A percentile compares a stretch with the other conserved stretches of the same genome.
These are phyloP conservation scores for Ogataea nakhonphanomensis DNA, from an alignment of 805 yeast species.

Conservation along the genomic window DNA sequence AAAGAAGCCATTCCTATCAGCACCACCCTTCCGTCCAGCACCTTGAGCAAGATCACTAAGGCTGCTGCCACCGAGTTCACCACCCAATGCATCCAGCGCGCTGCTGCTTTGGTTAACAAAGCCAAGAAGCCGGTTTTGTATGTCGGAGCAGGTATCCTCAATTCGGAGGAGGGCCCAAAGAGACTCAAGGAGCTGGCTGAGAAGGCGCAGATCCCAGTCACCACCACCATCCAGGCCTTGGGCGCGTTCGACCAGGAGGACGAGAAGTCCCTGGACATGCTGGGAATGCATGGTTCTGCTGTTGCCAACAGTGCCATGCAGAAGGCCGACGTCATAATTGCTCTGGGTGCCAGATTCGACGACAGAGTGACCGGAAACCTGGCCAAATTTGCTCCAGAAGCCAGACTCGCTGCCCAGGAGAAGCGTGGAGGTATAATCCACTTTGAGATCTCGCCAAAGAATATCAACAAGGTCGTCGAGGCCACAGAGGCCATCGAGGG, in stretches of 20 bases:
- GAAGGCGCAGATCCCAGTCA: slow-evolving; percentile 90
- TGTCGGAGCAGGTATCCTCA: slow-evolving; percentile 88
- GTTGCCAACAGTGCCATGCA: slow-evolving; percentile 95
- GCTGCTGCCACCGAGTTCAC: slow-evolving; percentile 73
- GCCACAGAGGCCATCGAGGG: slow-evolving; percentile 98
- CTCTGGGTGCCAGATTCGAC: slow-evolving; percentile 96
- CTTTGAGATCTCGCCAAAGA: slow-evolving; percentile 94
- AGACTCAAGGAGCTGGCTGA: slow-evolving; percentile 81
- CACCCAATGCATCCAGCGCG: slow-evolving; percentile 64
- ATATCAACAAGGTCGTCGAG: slow-evolving; percentile 94
- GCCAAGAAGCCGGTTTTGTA: slow-evolving; percentile 88
- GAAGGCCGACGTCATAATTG: slow-evolving; percentile 87
- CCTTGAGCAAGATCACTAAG: slow-evolving; percentile 67
- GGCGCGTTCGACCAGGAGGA: slow-evolving; percentile 94
- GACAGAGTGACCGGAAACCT: slow-evolving; percentile 94
- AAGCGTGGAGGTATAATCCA: slow-evolving; percentile 94
- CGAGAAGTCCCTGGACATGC: slow-evolving; percentile 87
- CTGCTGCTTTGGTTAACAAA: slow-evolving; percentile 72
- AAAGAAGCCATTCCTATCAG: slow-evolving; percentile 80
- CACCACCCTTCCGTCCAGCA: slow-evolving; percentile 70
- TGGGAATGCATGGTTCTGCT: slow-evolving; percentile 98
- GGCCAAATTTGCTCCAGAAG: slow-evolving; percentile 88
- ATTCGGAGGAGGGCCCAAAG: slow-evolving; percentile 74
- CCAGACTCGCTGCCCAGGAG: slow-evolving; percentile 83
- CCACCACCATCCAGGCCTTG: slow-evolving; percentile 90